These are phyloP conservation scores for Acer saccharum DNA, from an alignment of 345 rosid genomes.

Conservation along the genomic window DNA sequence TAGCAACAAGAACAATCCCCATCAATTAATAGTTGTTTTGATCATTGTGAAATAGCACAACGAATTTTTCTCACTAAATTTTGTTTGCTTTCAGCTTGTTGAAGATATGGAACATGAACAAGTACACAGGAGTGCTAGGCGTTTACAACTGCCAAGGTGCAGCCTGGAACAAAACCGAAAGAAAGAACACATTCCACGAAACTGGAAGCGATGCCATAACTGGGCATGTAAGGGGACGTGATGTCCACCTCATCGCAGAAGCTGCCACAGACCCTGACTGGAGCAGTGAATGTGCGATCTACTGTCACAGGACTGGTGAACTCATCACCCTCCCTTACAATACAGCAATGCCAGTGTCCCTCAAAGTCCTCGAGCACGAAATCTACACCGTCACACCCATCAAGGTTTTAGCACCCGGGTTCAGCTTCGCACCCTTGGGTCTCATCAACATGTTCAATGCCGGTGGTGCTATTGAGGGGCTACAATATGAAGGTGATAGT, in stretches of 20 bases:
- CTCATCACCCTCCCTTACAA: constrained; percentile 58
- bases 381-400: constrained; percentile 68
- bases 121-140: constrained; percentile 86
- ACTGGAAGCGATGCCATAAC: constrained; percentile 53
- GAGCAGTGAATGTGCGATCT: constrained; percentile 68
- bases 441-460: constrained; percentile 82
- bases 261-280: constrained; percentile 67
- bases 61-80: background rate
- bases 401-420: constrained; percentile 48
- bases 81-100: constrained; percentile 61
- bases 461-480: constrained; percentile 80
- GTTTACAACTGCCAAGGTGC: constrained; percentile 99
- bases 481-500: constrained; percentile 44
- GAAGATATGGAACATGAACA: constrained; percentile 99
- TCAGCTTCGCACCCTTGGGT: constrained; percentile 78
- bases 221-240: constrained; percentile 60
- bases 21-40: background rate
- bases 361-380: constrained; percentile 70
- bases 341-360: constrained; percentile 71
- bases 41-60: background rate
- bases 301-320: constrained; percentile 54
- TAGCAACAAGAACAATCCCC: too few relatives aligned
- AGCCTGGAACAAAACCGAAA: constrained; percentile 74
- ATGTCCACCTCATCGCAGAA: constrained; percentile 76
- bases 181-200: constrained; percentile 77